Percentiles rank a stretch among this genome's conserved stretches.
phyloP scores from a whole-genome alignment of 1,284 basidiomycete genomes.

The Rhodotorula sp. region DNA sequence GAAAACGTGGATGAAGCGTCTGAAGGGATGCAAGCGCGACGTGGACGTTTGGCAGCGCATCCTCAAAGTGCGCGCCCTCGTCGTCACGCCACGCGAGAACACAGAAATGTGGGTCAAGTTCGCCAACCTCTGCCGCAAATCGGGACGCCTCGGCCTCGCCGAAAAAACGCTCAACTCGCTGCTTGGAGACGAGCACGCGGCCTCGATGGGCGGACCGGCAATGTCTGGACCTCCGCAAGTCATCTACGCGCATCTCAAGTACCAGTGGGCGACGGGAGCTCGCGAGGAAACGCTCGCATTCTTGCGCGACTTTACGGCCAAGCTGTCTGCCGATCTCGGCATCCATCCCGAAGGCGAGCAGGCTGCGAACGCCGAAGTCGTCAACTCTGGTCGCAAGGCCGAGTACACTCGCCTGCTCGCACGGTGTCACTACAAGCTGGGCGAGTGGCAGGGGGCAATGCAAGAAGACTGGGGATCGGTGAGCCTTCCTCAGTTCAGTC shows the following conservation, averaged over 20 bases:
- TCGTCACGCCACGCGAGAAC: slow-evolving; percentile 89
- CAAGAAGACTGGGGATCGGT: slow-evolving; percentile 76
- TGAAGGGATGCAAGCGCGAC: slow-evolving; percentile 95
- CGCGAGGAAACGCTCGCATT: slow-evolving; percentile 78
- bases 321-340: slow-evolving; percentile 71
- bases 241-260: slow-evolving; percentile 95
- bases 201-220: slow-evolving; percentile 48
- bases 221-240: slow-evolving; percentile 88
- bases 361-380: slow-evolving; percentile 51
- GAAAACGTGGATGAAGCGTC: slow-evolving; percentile 89
- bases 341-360: slow-evolving; percentile 54
- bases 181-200: slow-evolving; percentile 58
- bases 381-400: slow-evolving; percentile 62
- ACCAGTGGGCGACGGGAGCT: slow-evolving; percentile 87
- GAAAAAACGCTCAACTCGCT: slow-evolving; percentile 97
- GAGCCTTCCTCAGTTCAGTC: slow-evolving; percentile 34
- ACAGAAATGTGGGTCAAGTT: slow-evolving; percentile 97
- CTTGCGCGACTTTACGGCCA: slow-evolving; percentile 78
- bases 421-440: slow-evolving; percentile 94
- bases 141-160: slow-evolving; percentile 80
- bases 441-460: slow-evolving; percentile 83
- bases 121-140: slow-evolving; percentile 81
- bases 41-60: slow-evolving; percentile 99
- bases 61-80: slow-evolving; percentile 90
- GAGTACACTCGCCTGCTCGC: slow-evolving; percentile 87